Conservation (phyloP, 768 basidiomycete genomes). For the Mycena pura region DNA sequence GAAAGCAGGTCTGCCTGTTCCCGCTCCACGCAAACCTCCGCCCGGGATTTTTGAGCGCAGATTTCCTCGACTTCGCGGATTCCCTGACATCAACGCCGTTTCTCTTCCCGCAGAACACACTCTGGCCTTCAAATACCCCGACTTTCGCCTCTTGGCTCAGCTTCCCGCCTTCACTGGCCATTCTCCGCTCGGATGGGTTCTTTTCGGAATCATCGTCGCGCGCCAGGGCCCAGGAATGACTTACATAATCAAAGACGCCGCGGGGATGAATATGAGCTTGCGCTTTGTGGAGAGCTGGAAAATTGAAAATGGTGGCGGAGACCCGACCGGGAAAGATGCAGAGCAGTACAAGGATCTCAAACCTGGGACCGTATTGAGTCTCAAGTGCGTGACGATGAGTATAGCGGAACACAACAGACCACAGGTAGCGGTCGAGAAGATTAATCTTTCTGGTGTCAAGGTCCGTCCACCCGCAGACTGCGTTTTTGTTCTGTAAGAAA, state of each 20-base stretch:
- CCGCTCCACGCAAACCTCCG: background rate
- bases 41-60: background rate
- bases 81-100: conserved; percentile 2
- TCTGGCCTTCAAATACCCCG: conserved; percentile 11
- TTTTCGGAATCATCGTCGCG: conserved; percentile 1
- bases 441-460: conserved; percentile 2
- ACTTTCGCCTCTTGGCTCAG: conserved; percentile 4
- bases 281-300: conserved; percentile 5
- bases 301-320: background rate
- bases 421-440: conserved; percentile 7
- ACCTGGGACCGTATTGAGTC: conserved; percentile 6
- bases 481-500: background rate
- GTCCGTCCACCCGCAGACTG: conserved; percentile 1
- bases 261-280: background rate
- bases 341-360: conserved; percentile 9
- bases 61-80: conserved; percentile 8
- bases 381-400: conserved; percentile 8
- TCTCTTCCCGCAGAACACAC: background rate
- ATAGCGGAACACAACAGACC: background rate
- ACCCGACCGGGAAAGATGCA: background rate
- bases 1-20: conserved; percentile 1
- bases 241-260: conserved; percentile 5
- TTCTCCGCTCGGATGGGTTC: conserved; percentile 1
- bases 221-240: background rate
- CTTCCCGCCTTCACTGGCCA: conserved; percentile 8